Conservation (phyloP, 495 filamentous ascomycete genomes). For the Jackrogersella minutella region DNA sequence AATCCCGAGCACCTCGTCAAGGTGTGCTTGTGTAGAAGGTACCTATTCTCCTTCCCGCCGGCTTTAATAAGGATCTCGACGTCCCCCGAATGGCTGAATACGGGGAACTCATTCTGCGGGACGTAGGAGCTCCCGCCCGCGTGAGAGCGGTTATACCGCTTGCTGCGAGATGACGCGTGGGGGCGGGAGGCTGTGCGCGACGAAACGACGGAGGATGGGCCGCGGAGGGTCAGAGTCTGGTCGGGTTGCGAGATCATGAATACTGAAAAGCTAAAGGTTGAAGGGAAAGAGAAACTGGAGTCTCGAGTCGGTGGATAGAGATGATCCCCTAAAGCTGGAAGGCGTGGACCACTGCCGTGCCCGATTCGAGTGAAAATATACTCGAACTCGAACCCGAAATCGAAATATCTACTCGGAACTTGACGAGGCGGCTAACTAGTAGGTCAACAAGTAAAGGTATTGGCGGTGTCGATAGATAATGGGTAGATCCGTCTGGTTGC, state of each 20-base stretch:
- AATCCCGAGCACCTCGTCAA: slow-evolving; percentile 89
- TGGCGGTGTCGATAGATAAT: slow-evolving; percentile 12
- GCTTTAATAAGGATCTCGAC: slow-evolving; percentile 83
- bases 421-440: slow-evolving; percentile 1
- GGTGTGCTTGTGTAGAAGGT: slow-evolving; percentile 85
- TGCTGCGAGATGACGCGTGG: slow-evolving; percentile 57
- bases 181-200: slow-evolving; percentile 53
- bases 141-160: slow-evolving; percentile 81
- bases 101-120: slow-evolving; percentile 87
- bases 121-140: slow-evolving; percentile 75
- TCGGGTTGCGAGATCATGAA: slow-evolving; percentile 81
- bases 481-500: slow-evolving; percentile 17
- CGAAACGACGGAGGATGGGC: slow-evolving; percentile 66
- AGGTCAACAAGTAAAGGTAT: background rate
- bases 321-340: background rate
- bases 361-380: background rate
- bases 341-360: background rate
- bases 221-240: slow-evolving; percentile 62
- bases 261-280: slow-evolving; percentile 26
- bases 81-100: slow-evolving; percentile 89
- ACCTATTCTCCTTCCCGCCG: slow-evolving; percentile 77
- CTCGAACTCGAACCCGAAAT: background rate
- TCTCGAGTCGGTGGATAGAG: slow-evolving; percentile 12
- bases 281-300: background rate
- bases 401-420: background rate